phyloP scores from a whole-genome alignment of 2,329 filamentous ascomycete species.

The Diaporthe citrichinensis region DNA sequence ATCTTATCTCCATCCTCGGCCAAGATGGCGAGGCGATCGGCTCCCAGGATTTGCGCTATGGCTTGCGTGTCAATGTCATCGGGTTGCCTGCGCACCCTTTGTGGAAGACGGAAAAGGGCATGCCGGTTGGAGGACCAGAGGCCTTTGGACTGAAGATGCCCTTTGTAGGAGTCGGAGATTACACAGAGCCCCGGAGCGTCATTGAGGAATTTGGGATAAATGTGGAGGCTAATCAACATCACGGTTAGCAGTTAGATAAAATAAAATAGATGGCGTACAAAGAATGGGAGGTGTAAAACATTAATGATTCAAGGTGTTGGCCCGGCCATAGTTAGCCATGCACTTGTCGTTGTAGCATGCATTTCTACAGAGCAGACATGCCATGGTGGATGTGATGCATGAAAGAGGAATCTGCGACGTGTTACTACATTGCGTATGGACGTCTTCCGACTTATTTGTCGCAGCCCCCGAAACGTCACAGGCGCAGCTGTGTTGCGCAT shows the following conservation, averaged over 20 bases:
- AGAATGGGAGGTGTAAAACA: too few species aligned
- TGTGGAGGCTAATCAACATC: neutral
- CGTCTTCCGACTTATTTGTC: too few species aligned
- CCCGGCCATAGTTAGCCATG: too few species aligned
- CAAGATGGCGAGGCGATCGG: constrained; percentile 64
- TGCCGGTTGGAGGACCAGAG: constrained; percentile 33
- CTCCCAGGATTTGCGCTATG: constrained; percentile 65
- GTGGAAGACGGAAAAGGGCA: constrained; percentile 58
- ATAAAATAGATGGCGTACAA: neutral
- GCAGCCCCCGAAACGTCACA: neutral
- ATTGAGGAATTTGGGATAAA: constrained; percentile 38
- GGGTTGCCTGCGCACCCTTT: constrained; percentile 63
- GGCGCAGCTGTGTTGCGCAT: neutral
- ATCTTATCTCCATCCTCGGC: constrained; percentile 54
- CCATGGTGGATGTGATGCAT: too few species aligned
- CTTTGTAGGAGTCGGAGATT: constrained; percentile 23
- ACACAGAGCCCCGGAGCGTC: constrained; percentile 32
- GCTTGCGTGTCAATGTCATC: constrained; percentile 64
- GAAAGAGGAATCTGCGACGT: too few species aligned
- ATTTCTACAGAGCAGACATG: too few species aligned
- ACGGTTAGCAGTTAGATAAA: neutral
- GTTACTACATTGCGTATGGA: too few species aligned
- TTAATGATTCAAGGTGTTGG: neutral
- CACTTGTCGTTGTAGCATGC: too few species aligned
- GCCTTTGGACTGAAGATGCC: constrained; percentile 39